Evolutionary conservation across 352 stramenopile genomes (phyloP).

Genomic region (Thalassiosira hispida): DNA sequence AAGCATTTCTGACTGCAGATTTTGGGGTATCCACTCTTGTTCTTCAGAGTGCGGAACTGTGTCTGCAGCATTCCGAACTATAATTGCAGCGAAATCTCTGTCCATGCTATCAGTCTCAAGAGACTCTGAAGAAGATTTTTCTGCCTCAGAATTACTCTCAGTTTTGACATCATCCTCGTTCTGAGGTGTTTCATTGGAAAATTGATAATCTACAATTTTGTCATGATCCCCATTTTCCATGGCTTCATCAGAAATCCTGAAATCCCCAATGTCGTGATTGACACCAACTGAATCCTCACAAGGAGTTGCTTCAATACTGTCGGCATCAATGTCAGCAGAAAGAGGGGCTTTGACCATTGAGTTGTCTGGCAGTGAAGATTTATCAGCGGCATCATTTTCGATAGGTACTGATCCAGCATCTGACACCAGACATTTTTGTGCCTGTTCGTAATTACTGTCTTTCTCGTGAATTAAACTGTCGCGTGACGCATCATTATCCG

Average conservation of each 20-base stretch:
- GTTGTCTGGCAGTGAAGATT: not conserved
- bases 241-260: not conserved
- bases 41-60: not conserved
- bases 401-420: not conserved
- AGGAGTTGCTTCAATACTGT: not conserved
- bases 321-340: not conserved
- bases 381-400: not conserved
- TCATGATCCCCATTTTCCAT: not conserved
- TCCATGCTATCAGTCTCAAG: not conserved
- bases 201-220: not conserved
- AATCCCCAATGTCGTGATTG: not conserved
- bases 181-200: not conserved
- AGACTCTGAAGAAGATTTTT: not conserved
- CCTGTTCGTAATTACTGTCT: constrained; percentile 8
- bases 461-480: constrained; percentile 12
- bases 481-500: too few species aligned
- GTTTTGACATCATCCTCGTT: not conserved
- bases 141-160: not conserved
- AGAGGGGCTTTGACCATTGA: not conserved
- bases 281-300: not conserved
- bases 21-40: not conserved
- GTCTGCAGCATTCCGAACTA: not conserved
- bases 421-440: not conserved
- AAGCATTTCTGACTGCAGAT: not conserved
- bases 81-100: too few species aligned